phyloP scores from a whole-genome alignment of 2,329 filamentous ascomycete species.

The Magnaporthiopsis rhizophila region DNA sequence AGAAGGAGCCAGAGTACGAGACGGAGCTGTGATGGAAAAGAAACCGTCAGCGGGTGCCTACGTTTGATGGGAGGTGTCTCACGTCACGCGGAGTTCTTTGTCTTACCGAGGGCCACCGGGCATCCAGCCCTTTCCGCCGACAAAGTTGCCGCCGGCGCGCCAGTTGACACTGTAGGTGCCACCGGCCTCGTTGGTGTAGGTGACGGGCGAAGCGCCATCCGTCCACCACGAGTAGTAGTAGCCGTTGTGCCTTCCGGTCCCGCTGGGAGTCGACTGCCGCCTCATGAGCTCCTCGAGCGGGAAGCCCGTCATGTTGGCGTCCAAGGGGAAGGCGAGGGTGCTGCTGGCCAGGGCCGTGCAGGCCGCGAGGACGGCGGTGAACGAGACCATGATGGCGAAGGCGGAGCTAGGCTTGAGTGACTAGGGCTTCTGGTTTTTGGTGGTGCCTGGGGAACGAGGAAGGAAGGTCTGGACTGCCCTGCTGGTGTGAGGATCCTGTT shows the following conservation, averaged over 20 bases:
- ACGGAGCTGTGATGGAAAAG: background rate
- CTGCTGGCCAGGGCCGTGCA: slow-evolving; percentile 22
- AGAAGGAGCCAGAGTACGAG: slow-evolving; percentile 6
- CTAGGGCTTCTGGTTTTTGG: background rate
- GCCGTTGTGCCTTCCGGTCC: slow-evolving; percentile 45
- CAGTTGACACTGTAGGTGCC: slow-evolving; percentile 40
- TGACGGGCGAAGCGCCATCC: slow-evolving; percentile 39
- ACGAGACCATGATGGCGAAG: slow-evolving; percentile 26
- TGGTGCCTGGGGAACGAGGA: background rate
- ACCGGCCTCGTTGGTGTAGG: slow-evolving; percentile 44
- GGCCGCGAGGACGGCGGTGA: slow-evolving; percentile 30
- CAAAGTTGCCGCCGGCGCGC: slow-evolving; percentile 40
- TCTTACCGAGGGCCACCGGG: slow-evolving; percentile 12
- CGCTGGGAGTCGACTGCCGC: slow-evolving; percentile 29
- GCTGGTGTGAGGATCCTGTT: background rate
- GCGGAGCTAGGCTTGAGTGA: too few species aligned
- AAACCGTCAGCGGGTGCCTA: background rate
- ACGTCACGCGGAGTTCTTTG: too few species aligned
- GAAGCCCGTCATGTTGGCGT: slow-evolving; percentile 23
- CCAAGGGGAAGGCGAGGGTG: slow-evolving; percentile 25
- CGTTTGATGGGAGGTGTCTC: background rate
- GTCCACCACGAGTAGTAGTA: slow-evolving; percentile 56
- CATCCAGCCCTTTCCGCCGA: slow-evolving; percentile 51
- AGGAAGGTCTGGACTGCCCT: background rate
- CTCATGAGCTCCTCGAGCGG: slow-evolving; percentile 16